Conservation (phyloP, 2,329 filamentous ascomycete genomes). For the Stachybotrys chlorohalonatus region DNA sequence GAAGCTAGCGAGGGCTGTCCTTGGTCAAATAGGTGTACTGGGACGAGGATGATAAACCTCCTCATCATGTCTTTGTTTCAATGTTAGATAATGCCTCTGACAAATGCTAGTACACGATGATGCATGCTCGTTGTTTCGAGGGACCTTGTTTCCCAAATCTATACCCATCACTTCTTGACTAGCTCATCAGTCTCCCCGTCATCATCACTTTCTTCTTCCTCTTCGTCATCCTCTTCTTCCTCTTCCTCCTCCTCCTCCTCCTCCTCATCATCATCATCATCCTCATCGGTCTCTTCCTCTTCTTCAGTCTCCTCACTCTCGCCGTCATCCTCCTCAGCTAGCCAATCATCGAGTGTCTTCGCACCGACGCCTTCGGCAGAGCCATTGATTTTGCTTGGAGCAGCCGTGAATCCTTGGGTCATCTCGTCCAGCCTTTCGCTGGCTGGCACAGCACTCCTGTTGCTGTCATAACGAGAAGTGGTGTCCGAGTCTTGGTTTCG, state of each 20-base stretch:
- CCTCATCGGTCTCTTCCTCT: conserved; percentile 38
- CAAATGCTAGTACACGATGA: too few species aligned
- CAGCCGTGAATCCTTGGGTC: conserved; percentile 14
- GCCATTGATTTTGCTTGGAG: conserved; percentile 39
- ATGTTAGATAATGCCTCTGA: too few species aligned
- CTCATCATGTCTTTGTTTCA: too few species aligned
- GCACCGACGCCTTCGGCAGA: conserved; percentile 43
- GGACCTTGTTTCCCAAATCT: conserved; percentile 5
- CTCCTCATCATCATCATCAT: conserved; percentile 40
- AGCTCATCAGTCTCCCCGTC: conserved; percentile 35
- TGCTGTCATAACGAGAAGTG: conserved; percentile 20
- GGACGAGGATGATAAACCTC: too few species aligned
- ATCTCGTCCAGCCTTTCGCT: conserved; percentile 56
- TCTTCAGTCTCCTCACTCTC: conserved; percentile 46
- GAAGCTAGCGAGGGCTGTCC: too few species aligned
- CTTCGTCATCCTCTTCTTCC: conserved; percentile 39
- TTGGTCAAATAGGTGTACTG: too few species aligned
- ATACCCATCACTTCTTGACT: conserved; percentile 25
- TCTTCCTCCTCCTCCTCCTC: conserved; percentile 43
- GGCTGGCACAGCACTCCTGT: conserved; percentile 40
- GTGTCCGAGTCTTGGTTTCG: conserved; percentile 46
- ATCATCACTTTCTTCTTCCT: conserved; percentile 36
- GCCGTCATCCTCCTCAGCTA: conserved; percentile 62
- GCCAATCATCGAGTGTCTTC: conserved; percentile 89
- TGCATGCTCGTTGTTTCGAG: background rate